Base-by-base conservation (phyloP, 192 early-diverging fungal species). In the Obelidium mucronatum region DNA sequence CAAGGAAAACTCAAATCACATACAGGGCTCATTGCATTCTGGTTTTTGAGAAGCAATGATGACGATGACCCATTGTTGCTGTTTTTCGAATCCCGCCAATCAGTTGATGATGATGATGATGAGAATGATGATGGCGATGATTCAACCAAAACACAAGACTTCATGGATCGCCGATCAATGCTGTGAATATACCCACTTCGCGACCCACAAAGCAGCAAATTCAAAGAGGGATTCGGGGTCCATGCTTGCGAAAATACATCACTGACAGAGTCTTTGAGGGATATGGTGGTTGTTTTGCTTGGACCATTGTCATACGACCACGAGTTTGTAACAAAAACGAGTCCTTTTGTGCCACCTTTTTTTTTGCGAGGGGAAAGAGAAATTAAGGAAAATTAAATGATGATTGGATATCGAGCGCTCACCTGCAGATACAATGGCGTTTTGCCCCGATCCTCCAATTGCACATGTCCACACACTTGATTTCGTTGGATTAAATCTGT, bases 381-480 rank as follows among this genome's bases (percentile, higher is more conserved):
- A 30, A 24, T 1, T 15, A 4, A 62, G 17, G 31, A 24, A 62
- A 30, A 30, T 15, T 40, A 34, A n/a, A 24, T 30, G 64, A 36
- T 17, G 15, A 66, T 1, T 8, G 31, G 30, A 60, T 26, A 60
- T 60, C 44, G 19, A 19, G 33, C 8, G 0, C 58, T 33, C 24
- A 69, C 67, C 67, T 19, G 42, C 19, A 19, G 67, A 31, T 40
- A 69, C 17, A 24, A 52, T 22, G 17, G 36, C 8, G 35, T 44
- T 36, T 53, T 51, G 19, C 17, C 48, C 48, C 30, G 44, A 26
- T 13, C 67, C 67, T 8, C 35, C 24, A 1, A 51, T 33, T 53
- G 67, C 42, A 53, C 67, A 69, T 17, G 67, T 69, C 67, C 67
- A 69, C 11, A 69, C 28, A 36, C 26, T 53, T 54, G 67, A 24